These are phyloP conservation scores for Inga laurina DNA, from an alignment of 306 rosid species.

Conservation along the genomic window DNA sequence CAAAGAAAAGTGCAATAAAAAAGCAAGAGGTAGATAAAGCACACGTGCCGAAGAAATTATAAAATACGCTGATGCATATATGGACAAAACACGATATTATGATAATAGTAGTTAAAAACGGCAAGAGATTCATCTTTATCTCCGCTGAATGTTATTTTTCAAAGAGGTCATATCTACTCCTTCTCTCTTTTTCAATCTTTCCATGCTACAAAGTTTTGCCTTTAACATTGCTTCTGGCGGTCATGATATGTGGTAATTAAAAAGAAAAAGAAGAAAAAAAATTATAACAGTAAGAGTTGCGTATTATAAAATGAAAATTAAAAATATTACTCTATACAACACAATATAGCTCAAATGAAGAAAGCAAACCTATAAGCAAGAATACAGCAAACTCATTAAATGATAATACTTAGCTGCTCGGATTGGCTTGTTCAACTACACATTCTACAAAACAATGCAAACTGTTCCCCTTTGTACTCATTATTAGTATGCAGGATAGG, in stretches of 20 bases:
- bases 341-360: not conserved
- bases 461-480: not conserved
- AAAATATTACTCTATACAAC: not conserved
- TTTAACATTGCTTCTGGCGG: slow-evolving; percentile 77
- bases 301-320: not conserved
- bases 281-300: not conserved
- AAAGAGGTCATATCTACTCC: slow-evolving; percentile 93
- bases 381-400: not conserved
- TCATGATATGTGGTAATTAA: slow-evolving; percentile 31
- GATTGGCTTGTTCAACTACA: not conserved
- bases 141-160: slow-evolving; percentile 46
- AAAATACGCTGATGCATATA: too few species aligned
- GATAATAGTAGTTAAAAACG: too few species aligned
- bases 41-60: too few species aligned
- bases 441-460: slow-evolving; percentile 13
- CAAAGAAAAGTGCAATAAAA: too few species aligned
- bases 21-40: too few species aligned
- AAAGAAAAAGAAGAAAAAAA: not conserved
- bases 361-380: not conserved
- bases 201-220: slow-evolving; percentile 77
- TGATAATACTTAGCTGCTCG: not conserved
- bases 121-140: too few species aligned
- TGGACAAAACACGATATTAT: too few species aligned
- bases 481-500: not conserved
- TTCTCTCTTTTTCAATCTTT: slow-evolving; percentile 71